Conservation (phyloP, 208 protist species). For the Acanthamoeba lenticulata region DNA sequence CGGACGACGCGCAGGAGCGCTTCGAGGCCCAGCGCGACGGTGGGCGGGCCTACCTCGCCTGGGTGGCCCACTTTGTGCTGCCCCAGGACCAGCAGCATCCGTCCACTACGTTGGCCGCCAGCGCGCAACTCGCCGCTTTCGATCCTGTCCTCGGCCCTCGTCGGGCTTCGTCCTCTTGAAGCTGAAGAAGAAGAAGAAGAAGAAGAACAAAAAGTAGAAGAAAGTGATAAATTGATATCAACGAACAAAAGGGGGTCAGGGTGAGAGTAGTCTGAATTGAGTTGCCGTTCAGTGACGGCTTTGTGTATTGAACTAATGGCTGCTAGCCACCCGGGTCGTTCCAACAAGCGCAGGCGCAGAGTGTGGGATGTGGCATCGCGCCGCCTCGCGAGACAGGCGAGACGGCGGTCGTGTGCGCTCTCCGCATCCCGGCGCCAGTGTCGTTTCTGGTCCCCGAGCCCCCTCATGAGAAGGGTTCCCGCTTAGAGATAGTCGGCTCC, state of each 20-base stretch:
- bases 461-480: slow-evolving; percentile 27
- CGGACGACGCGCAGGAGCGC: background rate
- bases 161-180: background rate
- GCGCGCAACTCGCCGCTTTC: background rate
- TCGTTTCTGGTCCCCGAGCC: slow-evolving; percentile 47
- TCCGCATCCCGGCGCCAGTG: background rate
- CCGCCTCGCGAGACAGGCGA: background rate
- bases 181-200: background rate
- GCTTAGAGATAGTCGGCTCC: slow-evolving; percentile 51
- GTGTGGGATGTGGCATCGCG: slow-evolving; percentile 12
- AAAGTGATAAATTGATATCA: background rate
- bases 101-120: background rate
- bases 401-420: slow-evolving; percentile 31
- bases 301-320: slow-evolving; percentile 60
- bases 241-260: background rate
- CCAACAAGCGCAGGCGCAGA: background rate
- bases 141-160: background rate
- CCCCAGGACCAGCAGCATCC: background rate
- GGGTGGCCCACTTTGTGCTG: background rate
- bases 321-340: slow-evolving; percentile 42
- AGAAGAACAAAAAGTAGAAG: background rate
- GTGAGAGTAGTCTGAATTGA: slow-evolving; percentile 68
- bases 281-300: slow-evolving; percentile 8
- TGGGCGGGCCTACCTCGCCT: background rate
- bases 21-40: slow-evolving; percentile 5